Base-by-base conservation (phyloP, 345 rosid species). In the Tarenaya hassleriana region DNA sequence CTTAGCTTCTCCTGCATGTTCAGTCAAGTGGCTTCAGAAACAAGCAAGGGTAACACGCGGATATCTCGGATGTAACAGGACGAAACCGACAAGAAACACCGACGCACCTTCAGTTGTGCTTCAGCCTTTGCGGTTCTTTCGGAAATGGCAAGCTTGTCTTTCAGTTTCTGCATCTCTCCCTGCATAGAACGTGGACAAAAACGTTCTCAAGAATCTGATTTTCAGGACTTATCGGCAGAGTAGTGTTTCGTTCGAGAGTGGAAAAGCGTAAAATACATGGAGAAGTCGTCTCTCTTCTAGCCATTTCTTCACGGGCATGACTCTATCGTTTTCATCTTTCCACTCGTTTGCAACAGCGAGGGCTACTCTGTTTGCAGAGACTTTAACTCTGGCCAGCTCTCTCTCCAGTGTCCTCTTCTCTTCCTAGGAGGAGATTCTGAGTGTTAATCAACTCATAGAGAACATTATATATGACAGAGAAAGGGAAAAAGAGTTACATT, bases 51-150 rank as follows among this genome's bases (percentile, higher is more conserved):
- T n/a, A n/a, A n/a, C n/a, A n/a, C n/a, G n/a, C n/a, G n/a, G n/a
- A n/a, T n/a, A n/a, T n/a, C n/a, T n/a, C n/a, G n/a, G n/a, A n/a
- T n/a, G n/a, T n/a, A n/a, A n/a, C n/a, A n/a, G n/a, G n/a, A 44
- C 35, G 32, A 34, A 31, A 20, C 41, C 35, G 17, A 48, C 21
- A 20, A 41, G 20, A 10, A 46, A 20, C 44, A 34, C 42, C 27
- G 37, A 38, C 9, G 67, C 58, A 82, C 98, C 95, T 92, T 92
- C 29, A 88, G 75, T 60, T 79, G 95, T 12, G 91, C 81, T 73
- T 92, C 97, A 31, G 95, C 90, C 67, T 79, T 88, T 10, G 95
- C 87, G 15, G 97, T 80, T 73, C 97, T 83, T 59, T 88, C 97
- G 1, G 88, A 67, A 41, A 83, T 55, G 35, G 69, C 78, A 31